Percentiles rank a stretch among this genome's conserved stretches.
Conservation (phyloP, 2,329 filamentous ascomycete genomes). For the Aspergillus hortae region DNA sequence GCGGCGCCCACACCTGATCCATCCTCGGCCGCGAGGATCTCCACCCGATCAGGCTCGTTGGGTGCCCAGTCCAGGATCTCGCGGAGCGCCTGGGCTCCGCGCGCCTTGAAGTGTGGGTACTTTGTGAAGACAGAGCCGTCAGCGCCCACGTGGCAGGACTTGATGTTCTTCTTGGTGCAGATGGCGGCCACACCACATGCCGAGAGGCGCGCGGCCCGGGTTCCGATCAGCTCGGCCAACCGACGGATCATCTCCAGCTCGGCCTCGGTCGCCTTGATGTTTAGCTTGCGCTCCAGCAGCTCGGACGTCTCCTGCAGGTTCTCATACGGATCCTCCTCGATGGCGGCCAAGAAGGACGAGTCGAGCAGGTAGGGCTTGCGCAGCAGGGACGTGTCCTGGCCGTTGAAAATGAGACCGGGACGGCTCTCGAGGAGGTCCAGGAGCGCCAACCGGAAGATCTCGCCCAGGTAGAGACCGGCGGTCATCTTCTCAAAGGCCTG, state of each 20-base stretch:
- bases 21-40: constrained; percentile 87
- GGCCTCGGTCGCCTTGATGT: constrained; percentile 65
- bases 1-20: constrained; percentile 96
- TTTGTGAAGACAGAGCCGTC: constrained; percentile 99
- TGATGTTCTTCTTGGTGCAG: constrained; percentile 90
- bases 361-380: constrained; percentile 87
- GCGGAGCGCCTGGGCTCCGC: constrained; percentile 81
- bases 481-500: constrained; percentile 99
- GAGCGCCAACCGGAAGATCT: constrained; percentile 86
- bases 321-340: constrained; percentile 95
- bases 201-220: constrained; percentile 86
- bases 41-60: constrained; percentile 80
- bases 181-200: constrained; percentile 95
- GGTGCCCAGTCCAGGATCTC: constrained; percentile 95
- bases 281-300: constrained; percentile 72
- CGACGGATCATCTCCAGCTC: constrained; percentile 89
- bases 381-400: constrained; percentile 75
- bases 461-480: constrained; percentile 87
- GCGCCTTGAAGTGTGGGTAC: constrained; percentile 95
- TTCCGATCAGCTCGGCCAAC: constrained; percentile 89
- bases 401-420: constrained; percentile 72
- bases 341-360: constrained; percentile 85
- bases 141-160: constrained; percentile 87
- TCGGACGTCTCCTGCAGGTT: constrained; percentile 87
- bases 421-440: constrained; percentile 80